A percentile compares a stretch with the other conserved stretches of the same genome.
phyloP scores from a whole-genome alignment of 1,139 yeast genomes.

The Petasospora fabianii region DNA sequence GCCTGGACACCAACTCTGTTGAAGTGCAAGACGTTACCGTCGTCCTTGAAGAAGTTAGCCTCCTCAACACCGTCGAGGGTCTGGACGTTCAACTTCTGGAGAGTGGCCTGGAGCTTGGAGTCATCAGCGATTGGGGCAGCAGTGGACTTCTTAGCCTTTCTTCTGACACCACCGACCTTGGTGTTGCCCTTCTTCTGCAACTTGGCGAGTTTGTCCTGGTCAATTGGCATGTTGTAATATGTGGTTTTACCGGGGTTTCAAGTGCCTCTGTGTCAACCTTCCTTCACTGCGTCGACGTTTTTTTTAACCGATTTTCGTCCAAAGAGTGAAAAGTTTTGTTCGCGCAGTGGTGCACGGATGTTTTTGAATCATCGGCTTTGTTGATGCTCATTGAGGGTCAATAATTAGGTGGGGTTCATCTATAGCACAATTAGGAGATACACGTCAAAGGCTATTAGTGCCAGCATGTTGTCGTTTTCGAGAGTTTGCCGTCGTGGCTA shows the following conservation, averaged over 20 bases:
- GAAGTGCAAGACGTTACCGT: slow-evolving; percentile 94
- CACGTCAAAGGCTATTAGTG: too few species aligned
- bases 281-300: slow-evolving; percentile 2
- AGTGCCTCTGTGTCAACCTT: neutral
- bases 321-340: slow-evolving; percentile 6
- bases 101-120: slow-evolving; percentile 84
- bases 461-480: slow-evolving; percentile 9
- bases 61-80: slow-evolving; percentile 88
- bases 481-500: slow-evolving; percentile 12
- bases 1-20: slow-evolving; percentile 94
- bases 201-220: slow-evolving; percentile 84
- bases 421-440: too few species aligned
- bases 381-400: neutral
- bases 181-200: slow-evolving; percentile 70
- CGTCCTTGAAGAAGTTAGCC: slow-evolving; percentile 96
- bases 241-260: neutral
- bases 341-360: slow-evolving; percentile 8
- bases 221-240: slow-evolving; percentile 65
- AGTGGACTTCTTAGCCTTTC: slow-evolving; percentile 56
- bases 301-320: too few species aligned
- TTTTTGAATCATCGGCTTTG: neutral
- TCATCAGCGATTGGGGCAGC: slow-evolving; percentile 69
- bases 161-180: slow-evolving; percentile 90
- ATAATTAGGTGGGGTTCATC: too few species aligned
- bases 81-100: slow-evolving; percentile 87